A percentile compares a stretch with the other conserved stretches of the same genome.
Conservation (phyloP, 371 early-diverging fungal genomes). For the Mortierella sp. region DNA sequence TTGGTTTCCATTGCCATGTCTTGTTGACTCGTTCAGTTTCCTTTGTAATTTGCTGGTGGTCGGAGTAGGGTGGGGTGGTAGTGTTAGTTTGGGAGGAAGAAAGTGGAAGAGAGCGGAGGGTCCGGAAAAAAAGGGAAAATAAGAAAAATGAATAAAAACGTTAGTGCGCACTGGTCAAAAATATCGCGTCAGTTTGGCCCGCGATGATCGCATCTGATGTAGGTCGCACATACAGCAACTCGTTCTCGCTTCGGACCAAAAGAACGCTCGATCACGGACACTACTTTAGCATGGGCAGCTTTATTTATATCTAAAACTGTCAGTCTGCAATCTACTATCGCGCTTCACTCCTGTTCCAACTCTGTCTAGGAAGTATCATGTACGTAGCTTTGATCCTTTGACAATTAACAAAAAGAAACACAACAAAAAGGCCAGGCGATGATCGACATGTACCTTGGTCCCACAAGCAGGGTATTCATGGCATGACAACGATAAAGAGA, state of each 20-base stretch:
- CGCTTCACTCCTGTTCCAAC: too few species aligned
- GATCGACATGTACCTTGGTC: too few species aligned
- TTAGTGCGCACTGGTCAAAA: too few species aligned
- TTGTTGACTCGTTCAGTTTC: too few species aligned
- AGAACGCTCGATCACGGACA: background rate
- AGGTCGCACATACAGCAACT: background rate
- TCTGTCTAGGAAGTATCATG: too few species aligned
- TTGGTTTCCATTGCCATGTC: background rate
- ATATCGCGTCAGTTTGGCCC: background rate
- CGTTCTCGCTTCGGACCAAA: background rate
- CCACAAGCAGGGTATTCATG: background rate
- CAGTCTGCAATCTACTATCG: background rate
- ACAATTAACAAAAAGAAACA: too few species aligned
- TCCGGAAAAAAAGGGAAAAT: background rate
- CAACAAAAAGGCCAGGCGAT: too few species aligned
- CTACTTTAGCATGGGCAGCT: background rate
- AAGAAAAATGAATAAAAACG: background rate
- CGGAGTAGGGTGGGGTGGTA: background rate
- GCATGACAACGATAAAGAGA: background rate
- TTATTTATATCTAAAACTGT: background rate
- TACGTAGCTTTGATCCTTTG: too few species aligned
- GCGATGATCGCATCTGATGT: too few species aligned
- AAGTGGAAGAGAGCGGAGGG: background rate
- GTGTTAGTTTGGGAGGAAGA: background rate
- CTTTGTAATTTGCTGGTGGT: background rate